Evolutionary conservation across 2,329 filamentous ascomycete genomes (phyloP), one percentile per base, ranked within the genome.

Genomic region (Cordyceps javanica): DNA sequence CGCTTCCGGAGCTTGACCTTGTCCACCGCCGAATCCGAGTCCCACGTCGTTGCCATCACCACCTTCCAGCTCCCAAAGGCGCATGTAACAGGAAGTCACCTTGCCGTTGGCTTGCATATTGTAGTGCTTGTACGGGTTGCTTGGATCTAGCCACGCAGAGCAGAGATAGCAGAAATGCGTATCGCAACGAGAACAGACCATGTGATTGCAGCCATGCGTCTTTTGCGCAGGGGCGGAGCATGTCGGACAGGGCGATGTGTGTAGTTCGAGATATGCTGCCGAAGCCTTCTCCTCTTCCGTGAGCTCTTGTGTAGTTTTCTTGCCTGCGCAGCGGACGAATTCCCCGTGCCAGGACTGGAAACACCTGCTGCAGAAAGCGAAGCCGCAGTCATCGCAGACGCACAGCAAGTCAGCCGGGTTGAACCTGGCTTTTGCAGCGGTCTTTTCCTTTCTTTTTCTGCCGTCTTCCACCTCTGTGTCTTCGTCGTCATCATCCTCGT

Each of bases 91-190:
- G 11, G 77, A 76, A 1, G 84, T 89, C 32, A 74, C 65, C 44
- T 72, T 72, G 1, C 77, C 79, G 42, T 67, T 68, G 16, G 81
- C 77, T 53, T 75, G 73, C 28, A 83, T 79, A 68, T 96, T 96
- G 75, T 92, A 99, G 70, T 99, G 94, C 56, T 80, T 75, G 68
- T 97, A 97, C 1, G 92, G 92, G 64, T 96, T 94, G 19, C 75
- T 78, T 0, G 89, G 83, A 57, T 87, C 82, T 42, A 99, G 79
- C 89, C 90, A 97, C n/a, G 86, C 81, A 0, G 88, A 88, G 68
- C 94, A 97, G 1, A 97, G 81, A 65, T 97, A 97, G 75, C 94
- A 99, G 70, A 97, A 97, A 71, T 97, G 93, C 2, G 90, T 89
- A 53, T 87, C 80, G 76, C 94, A 99, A 62, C 90, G 86, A 70